Evolutionary conservation across 495 filamentous ascomycete species (phyloP), one percentile per base, ranked within the genome.

Genomic region (Lentithecium fluviatile): DNA sequence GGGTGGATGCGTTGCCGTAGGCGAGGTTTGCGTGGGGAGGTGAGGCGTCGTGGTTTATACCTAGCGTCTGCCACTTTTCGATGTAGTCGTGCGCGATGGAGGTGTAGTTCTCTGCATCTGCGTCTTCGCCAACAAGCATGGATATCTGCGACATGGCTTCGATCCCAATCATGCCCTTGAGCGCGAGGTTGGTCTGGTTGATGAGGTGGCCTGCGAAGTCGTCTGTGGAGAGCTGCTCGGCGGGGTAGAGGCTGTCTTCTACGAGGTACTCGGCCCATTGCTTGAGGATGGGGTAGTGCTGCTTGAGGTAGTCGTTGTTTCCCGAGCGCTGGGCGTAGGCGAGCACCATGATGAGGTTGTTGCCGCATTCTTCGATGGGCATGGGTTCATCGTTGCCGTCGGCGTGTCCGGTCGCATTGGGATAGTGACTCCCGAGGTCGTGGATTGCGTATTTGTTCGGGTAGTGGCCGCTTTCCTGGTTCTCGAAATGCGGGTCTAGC

Each of bases 251-350:
- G 17, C 68, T 58, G 15, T 75, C 70, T 19, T 62, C 43, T 42
- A 75, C 63, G 1, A 75, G 57, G 46, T 65, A 75, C 17, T 65
- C 58, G 11, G 55, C 64, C 73, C 73, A 75, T 56, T 75, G 73
- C 32, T 67, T 58, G 8, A 75, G 56, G 23, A 70, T 62, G 12
- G 62, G 37, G 58, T 74, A 74, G 58, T 75, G 70, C 10, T 66
- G 19, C 19, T 37, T 52, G 20, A 84, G 67, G 60, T 79, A 85
- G 5, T 67, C 67, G 6, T 50, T 69, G 58, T 84, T 73, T 2
- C 72, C 63, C 7, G 80, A 71, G 17, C 74, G 46, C 46, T 75
- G 75, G 2, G 77, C 80, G 63, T 86, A 87, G 1, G 82, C 64
- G 12, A 75, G 59, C 8, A 67, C 54, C 72, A 75, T 73, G 62